Conservation (phyloP, 257 asterid species). For the Gentiana dahurica region DNA sequence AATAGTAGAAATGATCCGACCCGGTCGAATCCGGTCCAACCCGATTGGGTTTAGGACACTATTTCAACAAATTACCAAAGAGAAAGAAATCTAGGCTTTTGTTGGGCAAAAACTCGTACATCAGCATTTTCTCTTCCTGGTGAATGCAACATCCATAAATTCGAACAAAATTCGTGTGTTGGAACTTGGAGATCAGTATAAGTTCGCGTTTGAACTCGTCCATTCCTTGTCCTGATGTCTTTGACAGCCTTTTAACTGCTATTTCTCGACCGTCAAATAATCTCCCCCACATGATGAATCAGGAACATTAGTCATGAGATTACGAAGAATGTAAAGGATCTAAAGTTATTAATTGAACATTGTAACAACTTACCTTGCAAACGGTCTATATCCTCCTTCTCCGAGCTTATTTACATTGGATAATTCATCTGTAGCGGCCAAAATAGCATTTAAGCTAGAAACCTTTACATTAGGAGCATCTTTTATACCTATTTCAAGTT, state of each 20-base stretch:
- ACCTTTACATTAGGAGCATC: slow-evolving; percentile 33
- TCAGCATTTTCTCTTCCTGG: slow-evolving; percentile 44
- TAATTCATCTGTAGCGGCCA: slow-evolving; percentile 42
- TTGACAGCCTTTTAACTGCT: slow-evolving; percentile 52
- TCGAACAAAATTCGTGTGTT: slow-evolving; percentile 54
- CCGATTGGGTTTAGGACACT: too few relatives aligned
- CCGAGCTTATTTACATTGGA: slow-evolving; percentile 38
- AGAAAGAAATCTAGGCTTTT: slow-evolving; percentile 52
- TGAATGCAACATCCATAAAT: slow-evolving; percentile 45
- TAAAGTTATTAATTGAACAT: neutral
- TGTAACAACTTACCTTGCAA: slow-evolving; percentile 24
- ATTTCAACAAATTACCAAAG: too few relatives aligned
- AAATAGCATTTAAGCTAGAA: slow-evolving; percentile 29
- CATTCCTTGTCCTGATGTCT: slow-evolving; percentile 47
- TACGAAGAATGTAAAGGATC: neutral
- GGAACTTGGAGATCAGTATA: slow-evolving; percentile 45
- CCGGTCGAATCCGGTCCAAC: too few relatives aligned
- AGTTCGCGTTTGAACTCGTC: slow-evolving; percentile 56
- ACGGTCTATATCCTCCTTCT: slow-evolving; percentile 68
- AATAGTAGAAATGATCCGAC: too few relatives aligned
- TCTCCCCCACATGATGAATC: slow-evolving; percentile 26
- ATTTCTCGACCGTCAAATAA: slow-evolving; percentile 40
- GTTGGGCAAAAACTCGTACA: slow-evolving; percentile 59
- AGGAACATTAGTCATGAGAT: too few relatives aligned
- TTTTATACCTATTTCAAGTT: slow-evolving; percentile 19